Evolutionary conservation across 441 rosid species (phyloP), one percentile per base, ranked within the genome.

Genomic region (Gossypium schwendimanii): DNA sequence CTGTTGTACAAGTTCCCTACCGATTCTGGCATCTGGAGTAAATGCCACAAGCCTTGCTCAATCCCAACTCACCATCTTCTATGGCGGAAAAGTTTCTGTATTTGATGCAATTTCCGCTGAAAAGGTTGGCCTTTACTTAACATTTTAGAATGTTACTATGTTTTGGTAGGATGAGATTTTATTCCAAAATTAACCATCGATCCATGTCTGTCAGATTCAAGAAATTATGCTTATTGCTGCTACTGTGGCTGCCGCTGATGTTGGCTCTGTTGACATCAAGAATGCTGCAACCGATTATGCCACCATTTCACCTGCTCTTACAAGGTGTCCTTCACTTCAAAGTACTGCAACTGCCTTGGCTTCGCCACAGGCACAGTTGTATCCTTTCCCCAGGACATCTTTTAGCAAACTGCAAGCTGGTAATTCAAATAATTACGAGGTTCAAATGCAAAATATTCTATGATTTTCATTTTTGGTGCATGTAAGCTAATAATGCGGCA

Each of bases 371-470:
- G 68, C 86, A 9, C 91, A 82, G 53, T 36, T 78, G 20, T 83
- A 81, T 64, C 80, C 91, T 8, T 28, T 77, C 53, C 87, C 80
- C 28, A 84, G 84, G 69, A 61, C 75, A 70, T 81, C 92, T 18
- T 70, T 87, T 54, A 88, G 97, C 81, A 91, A 86, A 81, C 78
- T 91, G 72, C 95, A 89, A 72, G 93, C 96, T 80, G 96, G 97
- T 94, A 80, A 76, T 28, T 74, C 41, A 33, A 15, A 36, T 71
- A 50, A 26, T 26, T 65, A 63, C 63, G 9, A 41, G 6, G 21
- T 14, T 67, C 62, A 73, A 66, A 49, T 62, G 73, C 61, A 44
- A 47, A 47, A 28, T 41, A 2, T 28, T 57, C 58, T 57, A 61
- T 12, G 39, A 44, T 65, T 44, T 41, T 44, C 39, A 3, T 61